These are phyloP conservation scores for Moesziomyces aphidis DNA, from an alignment of 1,284 basidiomycete genomes.

Conservation along the genomic window DNA sequence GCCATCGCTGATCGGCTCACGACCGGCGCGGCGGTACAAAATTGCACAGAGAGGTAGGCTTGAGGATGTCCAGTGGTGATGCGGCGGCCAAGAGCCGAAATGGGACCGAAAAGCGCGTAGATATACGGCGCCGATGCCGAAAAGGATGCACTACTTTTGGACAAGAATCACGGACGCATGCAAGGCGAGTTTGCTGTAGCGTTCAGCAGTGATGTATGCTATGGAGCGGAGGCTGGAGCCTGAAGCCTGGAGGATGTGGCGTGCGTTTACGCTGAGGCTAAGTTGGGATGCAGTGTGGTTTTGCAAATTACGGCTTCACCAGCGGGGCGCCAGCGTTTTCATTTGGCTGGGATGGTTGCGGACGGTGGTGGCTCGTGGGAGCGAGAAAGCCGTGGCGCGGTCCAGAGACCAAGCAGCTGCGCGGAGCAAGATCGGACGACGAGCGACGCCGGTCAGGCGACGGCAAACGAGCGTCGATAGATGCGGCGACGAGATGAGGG, in stretches of 20 bases:
- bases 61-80: background rate
- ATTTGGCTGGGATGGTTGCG: background rate
- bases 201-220: background rate
- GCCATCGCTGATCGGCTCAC: slow-evolving; percentile 10
- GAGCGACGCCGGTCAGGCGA: background rate
- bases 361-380: background rate
- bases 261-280: background rate
- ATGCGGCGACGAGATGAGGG: background rate
- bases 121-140: background rate
- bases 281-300: no score
- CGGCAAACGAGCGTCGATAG: background rate
- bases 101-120: background rate
- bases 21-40: no score
- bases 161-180: background rate
- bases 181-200: background rate
- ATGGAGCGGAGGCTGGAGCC: background rate
- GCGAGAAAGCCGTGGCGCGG: background rate
- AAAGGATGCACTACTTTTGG: background rate
- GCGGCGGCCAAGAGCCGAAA: no score
- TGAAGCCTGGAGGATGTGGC: background rate
- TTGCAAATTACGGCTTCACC: no score
- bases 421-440: background rate
- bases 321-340: background rate
- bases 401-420: background rate
- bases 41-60: no score